A percentile compares a stretch with the other conserved stretches of the same genome.
These are phyloP conservation scores for Claviceps digitariae DNA, from an alignment of 2,329 filamentous ascomycete species.

Conservation along the genomic window DNA sequence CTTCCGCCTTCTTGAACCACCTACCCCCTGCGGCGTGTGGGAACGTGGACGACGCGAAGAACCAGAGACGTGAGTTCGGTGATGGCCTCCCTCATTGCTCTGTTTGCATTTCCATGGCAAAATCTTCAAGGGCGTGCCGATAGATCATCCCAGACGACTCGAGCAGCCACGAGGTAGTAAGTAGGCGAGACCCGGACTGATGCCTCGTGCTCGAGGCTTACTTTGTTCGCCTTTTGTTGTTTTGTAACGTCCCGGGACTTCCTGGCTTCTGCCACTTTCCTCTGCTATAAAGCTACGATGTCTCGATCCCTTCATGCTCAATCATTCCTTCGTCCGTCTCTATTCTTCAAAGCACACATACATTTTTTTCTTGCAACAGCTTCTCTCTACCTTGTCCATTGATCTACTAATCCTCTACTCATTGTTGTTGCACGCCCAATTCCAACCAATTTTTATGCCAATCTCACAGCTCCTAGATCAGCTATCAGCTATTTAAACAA, in stretches of 20 bases:
- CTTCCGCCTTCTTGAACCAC: constrained; percentile 14
- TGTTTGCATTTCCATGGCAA: background rate
- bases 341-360: constrained; percentile 7
- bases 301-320: constrained; percentile 22
- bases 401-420: background rate
- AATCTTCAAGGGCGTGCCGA: constrained; percentile 4
- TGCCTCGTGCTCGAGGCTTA: background rate
- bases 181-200: background rate
- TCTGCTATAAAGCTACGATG: constrained; percentile 41
- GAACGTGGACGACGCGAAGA: background rate
- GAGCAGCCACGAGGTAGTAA: background rate
- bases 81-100: background rate
- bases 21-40: background rate
- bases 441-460: background rate
- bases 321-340: constrained; percentile 13
- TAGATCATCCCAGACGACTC: background rate
- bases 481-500: background rate
- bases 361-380: constrained; percentile 8
- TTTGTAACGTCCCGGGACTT: background rate
- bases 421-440: constrained; percentile 1
- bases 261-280: background rate
- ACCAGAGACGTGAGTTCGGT: background rate
- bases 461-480: background rate
- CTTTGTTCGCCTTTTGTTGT: background rate
- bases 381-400: constrained; percentile 5